Conservation (phyloP, 2,329 filamentous ascomycete genomes). For the Chaetomium sp. region DNA sequence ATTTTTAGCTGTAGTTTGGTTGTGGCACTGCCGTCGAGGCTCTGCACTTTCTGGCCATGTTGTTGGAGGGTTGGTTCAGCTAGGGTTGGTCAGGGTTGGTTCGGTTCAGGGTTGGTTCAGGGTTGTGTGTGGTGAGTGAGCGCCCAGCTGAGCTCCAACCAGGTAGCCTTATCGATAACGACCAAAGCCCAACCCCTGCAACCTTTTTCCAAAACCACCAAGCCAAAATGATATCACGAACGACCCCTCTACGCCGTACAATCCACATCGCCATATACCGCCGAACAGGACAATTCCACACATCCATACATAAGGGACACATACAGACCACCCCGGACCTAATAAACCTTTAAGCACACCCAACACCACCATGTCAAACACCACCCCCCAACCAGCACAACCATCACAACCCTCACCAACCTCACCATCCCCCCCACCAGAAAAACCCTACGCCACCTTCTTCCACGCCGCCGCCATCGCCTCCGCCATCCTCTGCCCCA, state of each 20-base stretch:
- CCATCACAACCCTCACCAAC: constrained; percentile 23
- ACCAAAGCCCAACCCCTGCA: constrained; percentile 29
- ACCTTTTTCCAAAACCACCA: neutral
- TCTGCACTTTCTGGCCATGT: too few relatives aligned
- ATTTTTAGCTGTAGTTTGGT: too few relatives aligned
- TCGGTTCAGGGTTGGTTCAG: neutral
- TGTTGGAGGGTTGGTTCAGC: too few relatives aligned
- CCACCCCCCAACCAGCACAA: neutral
- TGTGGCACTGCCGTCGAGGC: too few relatives aligned
- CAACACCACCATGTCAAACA: neutral
- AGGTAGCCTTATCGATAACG: neutral
- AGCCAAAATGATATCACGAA: too few relatives aligned
- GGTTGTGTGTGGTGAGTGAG: neutral
- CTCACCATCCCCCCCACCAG: constrained; percentile 24
- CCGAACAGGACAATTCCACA: neutral
- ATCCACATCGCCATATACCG: neutral
- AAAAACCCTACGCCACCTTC: constrained; percentile 26
- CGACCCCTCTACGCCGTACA: neutral
- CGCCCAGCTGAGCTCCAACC: neutral
- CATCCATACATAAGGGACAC: too few relatives aligned
- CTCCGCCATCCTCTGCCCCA: constrained; percentile 40
- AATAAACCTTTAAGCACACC: neutral
- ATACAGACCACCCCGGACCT: too few relatives aligned
- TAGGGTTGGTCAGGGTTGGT: neutral
- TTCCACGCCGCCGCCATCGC: constrained; percentile 44